Evolutionary conservation across 2,329 filamentous ascomycete species (phyloP), one percentile per base, ranked within the genome.

Genomic region (Remersonia thermophila): DNA sequence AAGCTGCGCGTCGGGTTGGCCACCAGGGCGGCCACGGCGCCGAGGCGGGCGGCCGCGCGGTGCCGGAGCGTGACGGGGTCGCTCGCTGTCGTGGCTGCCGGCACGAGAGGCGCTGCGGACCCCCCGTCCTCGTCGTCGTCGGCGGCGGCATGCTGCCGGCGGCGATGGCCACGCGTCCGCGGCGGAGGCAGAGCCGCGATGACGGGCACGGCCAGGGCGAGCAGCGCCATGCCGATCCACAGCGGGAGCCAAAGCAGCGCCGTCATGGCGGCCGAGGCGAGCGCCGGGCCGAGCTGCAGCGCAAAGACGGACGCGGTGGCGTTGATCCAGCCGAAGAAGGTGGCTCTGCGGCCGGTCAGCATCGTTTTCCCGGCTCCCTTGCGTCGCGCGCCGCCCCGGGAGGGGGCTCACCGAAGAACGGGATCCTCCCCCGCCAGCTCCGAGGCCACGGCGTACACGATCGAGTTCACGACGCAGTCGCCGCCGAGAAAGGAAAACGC

Each of bases 391-490:
- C n/a, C n/a, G n/a, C n/a, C n/a, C 20, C 20, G 9, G 5, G 9
- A 23, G 9, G 9, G 20, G 9, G 38, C 51, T 27, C 38, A 57
- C 53, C 59, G 51, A 5, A 55, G 47, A 9, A 63, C 56, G 30
- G 57, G 53, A 33, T 68, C 62, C 4, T 65, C 20, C 5, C 20
- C 58, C 0, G 64, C 62, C 15, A 65, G 48, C 1, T 56, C 53
- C 1, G 66, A 60, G 0, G 63, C 62, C 4, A 68, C 55, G 2
- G 61, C 51, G 34, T 67, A 69, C 2, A 61, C 56, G 29, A 69
- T 59, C 14, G 66, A 67, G 39, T 66, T 67, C 46, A 69, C 63
- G 11, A 69, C 63, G 17, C 65, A 69, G 40, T 69, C 66, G 11
- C 65, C 65, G 2, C 66, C 66, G 0, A 69, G 53, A 1, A 67